Evolutionary conservation across 139 green algal genomes (phyloP).

Genomic region (Asterochloris sp.): DNA sequence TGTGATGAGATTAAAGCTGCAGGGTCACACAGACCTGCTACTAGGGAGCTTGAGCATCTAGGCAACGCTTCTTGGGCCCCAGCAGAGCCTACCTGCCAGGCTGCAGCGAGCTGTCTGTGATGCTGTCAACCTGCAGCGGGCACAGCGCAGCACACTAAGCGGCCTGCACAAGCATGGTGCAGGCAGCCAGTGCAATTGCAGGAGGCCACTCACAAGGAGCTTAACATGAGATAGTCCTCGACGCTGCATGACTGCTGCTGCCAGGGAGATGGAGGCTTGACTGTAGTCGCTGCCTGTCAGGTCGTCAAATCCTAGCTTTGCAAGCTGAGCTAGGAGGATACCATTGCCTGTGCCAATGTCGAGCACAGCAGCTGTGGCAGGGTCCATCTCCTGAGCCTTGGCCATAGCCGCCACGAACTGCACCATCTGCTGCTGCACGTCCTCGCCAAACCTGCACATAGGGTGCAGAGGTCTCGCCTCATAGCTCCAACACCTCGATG

Average conservation of each 20-base stretch:
- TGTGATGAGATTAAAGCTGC: background rate
- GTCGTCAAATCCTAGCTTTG: background rate
- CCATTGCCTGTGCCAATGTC: constrained; percentile 2
- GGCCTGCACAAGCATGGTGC: too few relatives aligned
- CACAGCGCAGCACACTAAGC: too few relatives aligned
- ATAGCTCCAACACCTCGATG: background rate
- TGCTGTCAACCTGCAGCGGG: background rate
- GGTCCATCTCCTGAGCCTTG: background rate
- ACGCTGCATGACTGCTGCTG: background rate
- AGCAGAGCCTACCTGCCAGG: too few relatives aligned
- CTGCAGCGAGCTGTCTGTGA: background rate
- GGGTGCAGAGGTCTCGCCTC: background rate
- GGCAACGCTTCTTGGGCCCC: too few relatives aligned
- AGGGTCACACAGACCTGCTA: too few relatives aligned
- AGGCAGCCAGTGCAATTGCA: too few relatives aligned
- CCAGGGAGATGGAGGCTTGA: background rate
- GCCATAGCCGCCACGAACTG: background rate
- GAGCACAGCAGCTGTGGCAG: background rate
- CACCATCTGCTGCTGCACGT: background rate
- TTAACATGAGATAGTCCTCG: too few relatives aligned
- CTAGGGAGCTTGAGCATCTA: too few relatives aligned
- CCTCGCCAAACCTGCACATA: background rate
- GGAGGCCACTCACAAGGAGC: too few relatives aligned
- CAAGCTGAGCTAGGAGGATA: background rate
- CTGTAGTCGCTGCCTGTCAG: background rate